Evolutionary conservation across 768 basidiomycete species (phyloP), one percentile per base, ranked within the genome.

Genomic region (Lactarius psammicola): DNA sequence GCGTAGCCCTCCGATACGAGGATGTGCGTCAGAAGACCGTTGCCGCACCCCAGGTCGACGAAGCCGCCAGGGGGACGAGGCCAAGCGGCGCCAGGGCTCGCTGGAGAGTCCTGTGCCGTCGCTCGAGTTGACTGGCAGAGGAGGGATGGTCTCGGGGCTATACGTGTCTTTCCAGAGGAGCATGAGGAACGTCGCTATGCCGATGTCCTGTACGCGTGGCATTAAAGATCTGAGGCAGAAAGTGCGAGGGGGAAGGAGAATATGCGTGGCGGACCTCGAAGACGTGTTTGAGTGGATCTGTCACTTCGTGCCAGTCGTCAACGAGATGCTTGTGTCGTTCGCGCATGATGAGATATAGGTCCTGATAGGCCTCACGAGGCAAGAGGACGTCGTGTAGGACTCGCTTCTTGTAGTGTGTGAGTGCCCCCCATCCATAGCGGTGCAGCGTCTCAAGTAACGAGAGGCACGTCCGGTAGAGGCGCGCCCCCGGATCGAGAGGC

Each of bases 31-130:
- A 98, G 81, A 3, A 98, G 82, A 1, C 94, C 96, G 69, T 98
- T 98, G 0, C 96, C 96, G 72, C 94, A 94, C 82, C 96, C 96
- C 10, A 97, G 80, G 74, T 98, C 96, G 46, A 95, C 74, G 70
- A 97, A 98, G 7, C 95, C 95, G 0, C 86, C 87, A 0, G 86
- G 82, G 0, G 95, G 94, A 18, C 87, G 86, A 1, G 89, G 84
- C 92, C 94, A 94, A n/a, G 4, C 70, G 69, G 60, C 76, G 82
- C 90, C 91, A 92, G 0, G 88, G 85, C 33, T 77, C 73, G 34
- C 76, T 73, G 38, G 3, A 20, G 36, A 20, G 56, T 68, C 13
- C 20, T 15, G 63, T 34, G 9, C 23, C 4, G 46, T 15, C 36
- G 10, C 62, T 10, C 9, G 46, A 2, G 23, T 23, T 56, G n/a